These are phyloP conservation scores for Cryptosporidium tyzzeri DNA, from an alignment of 169 alveolate genomes.

Conservation along the genomic window DNA sequence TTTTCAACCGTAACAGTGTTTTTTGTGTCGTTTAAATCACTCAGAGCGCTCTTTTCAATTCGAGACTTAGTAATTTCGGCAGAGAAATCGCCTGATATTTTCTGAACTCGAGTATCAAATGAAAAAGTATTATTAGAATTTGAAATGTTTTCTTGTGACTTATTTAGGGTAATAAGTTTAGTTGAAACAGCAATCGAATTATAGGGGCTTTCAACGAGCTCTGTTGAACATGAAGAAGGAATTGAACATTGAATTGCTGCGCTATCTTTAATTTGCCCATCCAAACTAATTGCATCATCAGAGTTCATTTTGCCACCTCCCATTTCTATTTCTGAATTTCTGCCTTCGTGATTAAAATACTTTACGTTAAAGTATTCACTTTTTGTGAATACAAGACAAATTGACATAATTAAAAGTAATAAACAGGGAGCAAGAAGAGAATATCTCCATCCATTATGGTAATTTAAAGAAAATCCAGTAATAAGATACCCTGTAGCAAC, in stretches of 20 bases:
- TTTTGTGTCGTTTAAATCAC: neutral
- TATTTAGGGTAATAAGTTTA: neutral
- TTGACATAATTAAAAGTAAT: slow-evolving; percentile 40
- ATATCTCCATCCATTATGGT: slow-evolving; percentile 75
- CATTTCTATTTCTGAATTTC: slow-evolving; percentile 23
- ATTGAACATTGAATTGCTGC: slow-evolving; percentile 16
- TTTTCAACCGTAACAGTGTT: neutral
- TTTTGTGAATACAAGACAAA: slow-evolving; percentile 62
- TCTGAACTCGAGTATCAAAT: slow-evolving; percentile 23
- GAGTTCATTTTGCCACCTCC: neutral
- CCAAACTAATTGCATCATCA: neutral
- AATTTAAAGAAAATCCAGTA: slow-evolving; percentile 48
- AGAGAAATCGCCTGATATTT: slow-evolving; percentile 8
- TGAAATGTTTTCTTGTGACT: neutral
- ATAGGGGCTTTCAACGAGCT: slow-evolving; percentile 46
- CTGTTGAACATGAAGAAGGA: slow-evolving; percentile 53
- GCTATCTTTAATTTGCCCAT: neutral
- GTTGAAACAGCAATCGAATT: slow-evolving; percentile 20
- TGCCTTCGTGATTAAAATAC: slow-evolving; percentile 12
- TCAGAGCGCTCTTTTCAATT: neutral
- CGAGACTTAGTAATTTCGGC: neutral
- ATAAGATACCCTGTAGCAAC: slow-evolving; percentile 69
- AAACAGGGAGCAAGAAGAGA: slow-evolving; percentile 61
- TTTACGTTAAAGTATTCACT: slow-evolving; percentile 49
- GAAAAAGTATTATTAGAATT: neutral